These are phyloP conservation scores for Sutorius eximius DNA, from an alignment of 1,284 basidiomycete genomes.

Conservation along the genomic window DNA sequence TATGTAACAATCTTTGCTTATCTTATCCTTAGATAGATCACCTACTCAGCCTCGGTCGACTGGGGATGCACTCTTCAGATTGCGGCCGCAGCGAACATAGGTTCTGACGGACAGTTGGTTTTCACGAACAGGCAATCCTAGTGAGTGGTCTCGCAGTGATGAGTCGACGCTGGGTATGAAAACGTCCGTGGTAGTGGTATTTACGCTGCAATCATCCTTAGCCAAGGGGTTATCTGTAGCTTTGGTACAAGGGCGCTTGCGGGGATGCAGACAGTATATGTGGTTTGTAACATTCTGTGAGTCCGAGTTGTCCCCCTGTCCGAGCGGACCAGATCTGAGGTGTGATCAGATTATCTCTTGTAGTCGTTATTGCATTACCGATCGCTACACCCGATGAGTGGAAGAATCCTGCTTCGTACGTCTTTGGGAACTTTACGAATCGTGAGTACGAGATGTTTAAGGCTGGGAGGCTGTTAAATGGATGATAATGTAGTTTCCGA, in stretches of 20 bases:
- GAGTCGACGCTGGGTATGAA: background rate
- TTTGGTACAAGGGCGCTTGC: slow-evolving; percentile 42
- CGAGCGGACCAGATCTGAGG: background rate
- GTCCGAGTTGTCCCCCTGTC: slow-evolving; percentile 6
- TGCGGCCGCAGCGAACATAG: slow-evolving; percentile 39
- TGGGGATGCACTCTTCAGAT: slow-evolving; percentile 45
- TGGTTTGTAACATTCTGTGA: slow-evolving; percentile 35
- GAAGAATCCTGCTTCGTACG: slow-evolving; percentile 44
- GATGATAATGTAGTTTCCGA: slow-evolving; percentile 39
- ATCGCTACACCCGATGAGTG: slow-evolving; percentile 44
- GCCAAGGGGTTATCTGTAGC: slow-evolving; percentile 41
- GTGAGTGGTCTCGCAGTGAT: slow-evolving; percentile 17
- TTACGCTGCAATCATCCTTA: slow-evolving; percentile 33
- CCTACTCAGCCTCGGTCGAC: slow-evolving; percentile 38
- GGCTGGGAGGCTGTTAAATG: background rate
- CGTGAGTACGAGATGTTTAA: slow-evolving; percentile 20
- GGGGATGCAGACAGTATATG: slow-evolving; percentile 33
- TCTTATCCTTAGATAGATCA: background rate
- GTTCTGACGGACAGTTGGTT: slow-evolving; percentile 30
- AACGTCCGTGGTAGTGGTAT: slow-evolving; percentile 28
- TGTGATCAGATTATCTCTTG: slow-evolving; percentile 39
- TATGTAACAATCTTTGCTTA: background rate
- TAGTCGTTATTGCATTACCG: slow-evolving; percentile 48
- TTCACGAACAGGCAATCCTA: slow-evolving; percentile 34
- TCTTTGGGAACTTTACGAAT: slow-evolving; percentile 39